Base-by-base conservation (phyloP, 352 stramenopile genomes). In the Hyphochytrium catenoides region DNA sequence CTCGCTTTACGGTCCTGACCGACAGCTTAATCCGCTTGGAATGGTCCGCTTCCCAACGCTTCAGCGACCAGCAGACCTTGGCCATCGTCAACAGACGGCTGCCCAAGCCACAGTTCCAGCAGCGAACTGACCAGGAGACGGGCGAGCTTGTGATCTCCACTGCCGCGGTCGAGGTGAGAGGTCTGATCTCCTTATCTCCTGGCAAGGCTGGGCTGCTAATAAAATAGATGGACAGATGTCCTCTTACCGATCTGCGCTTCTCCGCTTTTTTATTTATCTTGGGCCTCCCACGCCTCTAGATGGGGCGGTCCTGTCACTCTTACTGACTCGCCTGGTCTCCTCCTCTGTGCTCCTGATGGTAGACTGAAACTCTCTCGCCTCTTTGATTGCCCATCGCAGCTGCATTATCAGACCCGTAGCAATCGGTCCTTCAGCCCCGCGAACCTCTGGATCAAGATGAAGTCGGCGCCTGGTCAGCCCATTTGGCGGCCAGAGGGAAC, bases 1-100 rank as follows among this genome's bases (percentile, higher is more conserved):
- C 53, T 18, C 47, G 53, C 23, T 56, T 62, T 37, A 55, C 50
- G 14, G 48, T 62, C 15, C 38, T 62, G 16, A 55, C 53, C 26
- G 23, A 39, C 28, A 44, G 40, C n/a, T 14, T 62, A 7, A 18
- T 62, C 8, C 53, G 53, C 21, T 46, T 62, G 38, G 50, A 62
- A 18, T 59, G 48, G 48, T 31, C 43, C 0, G 9, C 17, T 1
- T 12, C 19, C 3, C 12, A 14, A 4, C 30, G 8, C 7, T 46
- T 59, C 20, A 45, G 46, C 8, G 47, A 62, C 18, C 34, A 24
- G 9, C 16, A 29, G 16, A 55, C 53, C 19, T 39, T 52, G 28
- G 9, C 46, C 9, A 36, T 46, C 8, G 45, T 51, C n/a, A 50
- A 40, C 5, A 47, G 51, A 1, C 17, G 21, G 21, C 31, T 52